A percentile compares a stretch with the other conserved stretches of the same genome.
Conservation (phyloP, 257 asterid genomes). For the Cruciata laevipes region DNA sequence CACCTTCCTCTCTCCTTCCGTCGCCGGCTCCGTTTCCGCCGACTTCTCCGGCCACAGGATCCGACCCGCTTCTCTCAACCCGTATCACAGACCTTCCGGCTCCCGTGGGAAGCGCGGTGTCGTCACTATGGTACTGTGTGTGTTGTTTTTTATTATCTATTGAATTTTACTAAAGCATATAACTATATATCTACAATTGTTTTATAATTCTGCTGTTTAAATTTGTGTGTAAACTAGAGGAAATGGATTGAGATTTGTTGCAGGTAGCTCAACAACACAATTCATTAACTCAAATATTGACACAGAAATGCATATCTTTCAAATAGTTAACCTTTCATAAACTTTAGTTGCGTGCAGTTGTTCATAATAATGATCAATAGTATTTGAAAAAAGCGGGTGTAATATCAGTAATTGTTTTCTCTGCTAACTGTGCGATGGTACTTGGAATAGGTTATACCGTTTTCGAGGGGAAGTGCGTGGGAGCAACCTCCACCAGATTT, state of each 20-base stretch:
- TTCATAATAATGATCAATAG: neutral
- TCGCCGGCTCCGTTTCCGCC: constrained; percentile 41
- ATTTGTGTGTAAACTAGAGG: neutral
- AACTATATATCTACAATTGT: neutral
- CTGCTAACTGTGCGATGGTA: constrained; percentile 9
- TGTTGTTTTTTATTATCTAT: neutral
- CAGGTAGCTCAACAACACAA: neutral
- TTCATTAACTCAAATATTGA: neutral
- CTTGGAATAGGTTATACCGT: constrained; percentile 77
- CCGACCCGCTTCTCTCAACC: constrained; percentile 58
- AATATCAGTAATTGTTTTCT: neutral
- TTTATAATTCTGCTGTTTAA: neutral
- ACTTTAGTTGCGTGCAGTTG: neutral
- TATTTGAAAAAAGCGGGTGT: too few species aligned
- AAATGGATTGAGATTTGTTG: neutral
- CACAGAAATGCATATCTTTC: neutral
- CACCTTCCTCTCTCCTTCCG: constrained; percentile 45
- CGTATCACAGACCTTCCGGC: constrained; percentile 16
- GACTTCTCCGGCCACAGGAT: constrained; percentile 60
- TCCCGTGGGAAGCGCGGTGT: constrained; percentile 57
- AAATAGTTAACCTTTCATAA: too few species aligned
- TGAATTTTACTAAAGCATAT: too few species aligned
- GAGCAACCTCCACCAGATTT: constrained; percentile 98
- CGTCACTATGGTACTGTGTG: constrained; percentile 60
- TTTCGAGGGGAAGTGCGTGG: constrained; percentile 77